Evolutionary conservation across 331 rosid genomes (phyloP).

Genomic region (Phaseolus coccineus): DNA sequence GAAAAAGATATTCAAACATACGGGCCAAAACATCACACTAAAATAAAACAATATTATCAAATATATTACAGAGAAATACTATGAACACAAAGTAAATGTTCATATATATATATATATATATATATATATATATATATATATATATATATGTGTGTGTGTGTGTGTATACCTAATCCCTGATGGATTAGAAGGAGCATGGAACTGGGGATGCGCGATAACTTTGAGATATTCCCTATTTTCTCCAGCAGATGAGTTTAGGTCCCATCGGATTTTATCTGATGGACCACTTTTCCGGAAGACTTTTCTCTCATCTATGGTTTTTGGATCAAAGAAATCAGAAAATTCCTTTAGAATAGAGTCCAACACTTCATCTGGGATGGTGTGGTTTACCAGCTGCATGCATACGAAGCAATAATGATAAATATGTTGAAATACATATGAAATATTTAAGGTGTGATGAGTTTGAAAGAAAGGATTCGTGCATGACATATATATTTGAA

Average conservation of each 20-base stretch:
- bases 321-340: constrained; percentile 55
- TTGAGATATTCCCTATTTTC: constrained; percentile 68
- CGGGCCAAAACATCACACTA: not conserved
- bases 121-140: not conserved
- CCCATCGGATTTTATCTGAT: constrained; percentile 58
- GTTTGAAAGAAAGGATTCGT: not conserved
- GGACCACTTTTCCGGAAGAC: constrained; percentile 32
- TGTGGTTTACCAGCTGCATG: constrained; percentile 62
- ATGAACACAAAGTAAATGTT: not conserved
- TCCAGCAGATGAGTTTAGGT: constrained; percentile 14
- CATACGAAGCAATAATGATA: not conserved
- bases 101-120: not conserved
- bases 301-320: constrained; percentile 50
- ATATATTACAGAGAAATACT: not conserved
- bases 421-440: not conserved
- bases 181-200: constrained; percentile 47
- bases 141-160: not conserved
- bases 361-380: constrained; percentile 45
- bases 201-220: constrained; percentile 52
- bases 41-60: not conserved
- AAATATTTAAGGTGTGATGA: not conserved
- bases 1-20: not conserved
- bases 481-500: not conserved
- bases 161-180: constrained; percentile 45
- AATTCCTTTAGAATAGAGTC: constrained; percentile 46